Conservation (phyloP, 1,284 basidiomycete genomes). For the Ganoderma boninense region DNA sequence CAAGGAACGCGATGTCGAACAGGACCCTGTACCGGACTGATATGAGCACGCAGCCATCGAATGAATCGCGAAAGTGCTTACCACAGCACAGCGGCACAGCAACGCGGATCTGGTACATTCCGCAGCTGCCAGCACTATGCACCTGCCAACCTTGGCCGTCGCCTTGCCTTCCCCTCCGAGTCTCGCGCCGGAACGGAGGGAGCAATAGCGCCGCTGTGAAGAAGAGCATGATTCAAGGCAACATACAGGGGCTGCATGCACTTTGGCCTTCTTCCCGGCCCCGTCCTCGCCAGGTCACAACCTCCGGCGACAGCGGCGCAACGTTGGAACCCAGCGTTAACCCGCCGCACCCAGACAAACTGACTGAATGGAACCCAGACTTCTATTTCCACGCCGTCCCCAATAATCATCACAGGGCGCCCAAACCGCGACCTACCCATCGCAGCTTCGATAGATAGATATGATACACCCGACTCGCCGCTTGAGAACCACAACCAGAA, state of each 20-base stretch:
- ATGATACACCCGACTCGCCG: not conserved
- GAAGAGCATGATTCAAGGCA: not conserved
- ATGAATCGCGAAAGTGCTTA: not conserved
- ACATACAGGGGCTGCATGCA: not conserved
- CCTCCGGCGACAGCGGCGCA: conserved; percentile 5
- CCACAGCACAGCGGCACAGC: conserved; percentile 2
- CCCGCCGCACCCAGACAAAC: not conserved
- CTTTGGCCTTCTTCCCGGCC: too few species aligned
- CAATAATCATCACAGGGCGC: not conserved
- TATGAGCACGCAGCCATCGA: not conserved
- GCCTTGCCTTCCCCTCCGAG: conserved; percentile 1
- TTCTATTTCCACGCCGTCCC: not conserved
- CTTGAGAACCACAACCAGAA: not conserved
- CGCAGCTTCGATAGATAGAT: not conserved
- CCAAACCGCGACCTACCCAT: not conserved
- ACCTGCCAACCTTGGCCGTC: conserved; percentile 2
- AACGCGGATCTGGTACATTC: conserved; percentile 6
- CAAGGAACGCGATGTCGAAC: not conserved
- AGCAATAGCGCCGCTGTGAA: conserved; percentile 7
- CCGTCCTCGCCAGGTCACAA: not conserved
- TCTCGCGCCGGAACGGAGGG: not conserved
- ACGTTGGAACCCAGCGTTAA: not conserved
- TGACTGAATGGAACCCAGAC: conserved; percentile 4
- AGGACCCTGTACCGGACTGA: not conserved
- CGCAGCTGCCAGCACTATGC: not conserved